Conservation (phyloP, 2,329 filamentous ascomycete genomes). For the Cordyceps pruinosa region DNA sequence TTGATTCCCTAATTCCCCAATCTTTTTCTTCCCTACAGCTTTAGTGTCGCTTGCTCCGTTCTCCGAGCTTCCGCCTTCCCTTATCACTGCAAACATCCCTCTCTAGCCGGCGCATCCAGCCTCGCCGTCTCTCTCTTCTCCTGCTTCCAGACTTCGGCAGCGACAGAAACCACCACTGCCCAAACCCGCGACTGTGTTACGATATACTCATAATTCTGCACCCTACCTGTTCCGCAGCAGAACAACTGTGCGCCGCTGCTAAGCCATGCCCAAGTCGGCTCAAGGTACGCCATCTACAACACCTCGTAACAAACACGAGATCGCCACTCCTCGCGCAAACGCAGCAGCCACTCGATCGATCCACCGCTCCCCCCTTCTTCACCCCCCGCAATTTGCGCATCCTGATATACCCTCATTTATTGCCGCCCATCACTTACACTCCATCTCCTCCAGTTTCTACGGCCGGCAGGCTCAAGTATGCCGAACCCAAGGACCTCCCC, state of each 20-base stretch:
- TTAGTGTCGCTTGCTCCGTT: neutral
- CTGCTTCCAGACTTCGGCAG: neutral
- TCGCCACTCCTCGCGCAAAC: neutral
- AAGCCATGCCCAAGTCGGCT: constrained; percentile 8
- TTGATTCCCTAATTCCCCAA: neutral
- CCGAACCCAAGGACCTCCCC: constrained; percentile 64
- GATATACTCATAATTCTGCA: neutral
- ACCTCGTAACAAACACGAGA: neutral
- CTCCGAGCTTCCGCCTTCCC: neutral
- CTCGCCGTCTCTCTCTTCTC: neutral
- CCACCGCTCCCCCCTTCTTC: constrained; percentile 4
- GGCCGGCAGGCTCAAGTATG: constrained; percentile 57
- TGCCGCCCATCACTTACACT: neutral
- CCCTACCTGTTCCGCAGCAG: neutral
- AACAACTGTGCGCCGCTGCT: neutral
- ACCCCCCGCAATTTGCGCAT: constrained; percentile 3
- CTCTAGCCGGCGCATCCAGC: neutral
- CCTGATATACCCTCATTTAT: neutral
- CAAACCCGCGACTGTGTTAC: neutral
- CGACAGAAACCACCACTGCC: neutral
- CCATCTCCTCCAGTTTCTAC: constrained; percentile 20
- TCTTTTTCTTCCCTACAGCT: neutral
- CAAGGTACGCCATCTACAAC: constrained; percentile 6
- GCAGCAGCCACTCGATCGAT: constrained; percentile 10
- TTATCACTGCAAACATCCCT: neutral